Evolutionary conservation across 352 stramenopile genomes (phyloP).

Genomic region (Pythium aristosporum): DNA sequence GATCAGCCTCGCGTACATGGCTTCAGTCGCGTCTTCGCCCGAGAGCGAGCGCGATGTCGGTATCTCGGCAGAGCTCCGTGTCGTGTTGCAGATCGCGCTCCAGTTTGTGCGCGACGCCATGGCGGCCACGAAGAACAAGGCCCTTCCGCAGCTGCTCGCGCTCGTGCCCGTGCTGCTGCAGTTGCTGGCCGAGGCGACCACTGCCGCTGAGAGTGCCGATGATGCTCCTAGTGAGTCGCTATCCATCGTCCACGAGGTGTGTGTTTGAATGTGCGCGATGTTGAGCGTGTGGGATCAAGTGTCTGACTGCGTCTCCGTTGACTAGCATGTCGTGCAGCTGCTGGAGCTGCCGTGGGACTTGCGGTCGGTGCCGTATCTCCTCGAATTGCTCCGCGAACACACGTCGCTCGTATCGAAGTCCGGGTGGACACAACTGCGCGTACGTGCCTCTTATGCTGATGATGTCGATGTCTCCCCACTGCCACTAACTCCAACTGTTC

Average conservation of each 20-base stretch:
- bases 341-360: constrained; percentile 67
- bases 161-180: constrained; percentile 57
- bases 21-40: constrained; percentile 29
- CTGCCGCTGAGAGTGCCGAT: not conserved
- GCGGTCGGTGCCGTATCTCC: constrained; percentile 49
- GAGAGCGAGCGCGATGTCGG: constrained; percentile 1
- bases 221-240: not conserved
- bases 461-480: too few relatives aligned
- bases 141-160: constrained; percentile 58
- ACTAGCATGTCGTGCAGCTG: constrained; percentile 55
- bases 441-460: constrained; percentile 11
- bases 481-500: too few relatives aligned
- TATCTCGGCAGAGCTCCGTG: constrained; percentile 47
- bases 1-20: constrained; percentile 65
- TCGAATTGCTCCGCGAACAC: constrained; percentile 60
- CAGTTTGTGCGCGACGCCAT: constrained; percentile 54
- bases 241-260: constrained; percentile 32
- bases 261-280: not conserved
- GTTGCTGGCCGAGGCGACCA: constrained; percentile 36
- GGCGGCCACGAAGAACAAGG: constrained; percentile 31
- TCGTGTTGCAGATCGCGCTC: constrained; percentile 56
- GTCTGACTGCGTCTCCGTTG: not conserved
- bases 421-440: constrained; percentile 59
- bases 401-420: constrained; percentile 36
- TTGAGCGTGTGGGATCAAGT: not conserved